A percentile compares a stretch with the other conserved stretches of the same genome.
phyloP scores from a whole-genome alignment of 2,329 filamentous ascomycete genomes.

The Raffaelea arxii region DNA sequence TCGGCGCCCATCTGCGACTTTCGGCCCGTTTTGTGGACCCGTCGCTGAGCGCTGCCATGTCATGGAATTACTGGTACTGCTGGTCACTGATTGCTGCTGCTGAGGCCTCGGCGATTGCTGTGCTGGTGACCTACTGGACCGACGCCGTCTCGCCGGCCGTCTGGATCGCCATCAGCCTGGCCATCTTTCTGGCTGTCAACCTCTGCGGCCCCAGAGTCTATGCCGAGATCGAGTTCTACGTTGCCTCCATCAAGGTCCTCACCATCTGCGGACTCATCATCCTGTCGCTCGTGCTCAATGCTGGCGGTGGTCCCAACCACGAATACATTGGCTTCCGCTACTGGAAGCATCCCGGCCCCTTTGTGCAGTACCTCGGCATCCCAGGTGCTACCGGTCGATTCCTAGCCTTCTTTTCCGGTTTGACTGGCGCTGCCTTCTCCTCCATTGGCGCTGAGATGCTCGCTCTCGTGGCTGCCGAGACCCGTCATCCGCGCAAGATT shows the following conservation, averaged over 20 bases:
- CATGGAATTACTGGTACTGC: constrained; percentile 41
- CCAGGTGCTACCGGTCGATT: constrained; percentile 39
- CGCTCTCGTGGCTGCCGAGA: constrained; percentile 10
- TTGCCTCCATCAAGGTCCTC: constrained; percentile 50
- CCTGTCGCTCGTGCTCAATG: constrained; percentile 43
- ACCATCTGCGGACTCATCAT: constrained; percentile 50
- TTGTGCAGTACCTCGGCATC: constrained; percentile 33
- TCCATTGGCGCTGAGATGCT: constrained; percentile 52
- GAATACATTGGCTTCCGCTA: constrained; percentile 37
- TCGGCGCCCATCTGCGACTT: constrained; percentile 38
- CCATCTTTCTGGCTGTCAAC: constrained; percentile 44
- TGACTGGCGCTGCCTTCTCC: constrained; percentile 48
- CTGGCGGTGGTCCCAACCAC: constrained; percentile 42
- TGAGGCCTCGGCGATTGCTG: constrained; percentile 49
- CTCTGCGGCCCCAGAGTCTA: constrained; percentile 47
- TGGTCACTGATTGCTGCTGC: constrained; percentile 27
- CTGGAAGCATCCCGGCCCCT: constrained; percentile 36
- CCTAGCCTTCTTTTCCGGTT: constrained; percentile 46
- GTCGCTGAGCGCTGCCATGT: constrained; percentile 33
- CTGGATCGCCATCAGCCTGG: constrained; percentile 49
- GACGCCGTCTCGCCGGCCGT: constrained; percentile 24
- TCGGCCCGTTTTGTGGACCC: constrained; percentile 35
- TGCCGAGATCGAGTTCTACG: constrained; percentile 53
- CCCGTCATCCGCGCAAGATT: constrained; percentile 10
- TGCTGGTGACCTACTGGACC: constrained; percentile 53